Evolutionary conservation across 148 eudicot genomes (phyloP), one percentile per base, ranked within the genome.

Genomic region (Agrostemma githago): DNA sequence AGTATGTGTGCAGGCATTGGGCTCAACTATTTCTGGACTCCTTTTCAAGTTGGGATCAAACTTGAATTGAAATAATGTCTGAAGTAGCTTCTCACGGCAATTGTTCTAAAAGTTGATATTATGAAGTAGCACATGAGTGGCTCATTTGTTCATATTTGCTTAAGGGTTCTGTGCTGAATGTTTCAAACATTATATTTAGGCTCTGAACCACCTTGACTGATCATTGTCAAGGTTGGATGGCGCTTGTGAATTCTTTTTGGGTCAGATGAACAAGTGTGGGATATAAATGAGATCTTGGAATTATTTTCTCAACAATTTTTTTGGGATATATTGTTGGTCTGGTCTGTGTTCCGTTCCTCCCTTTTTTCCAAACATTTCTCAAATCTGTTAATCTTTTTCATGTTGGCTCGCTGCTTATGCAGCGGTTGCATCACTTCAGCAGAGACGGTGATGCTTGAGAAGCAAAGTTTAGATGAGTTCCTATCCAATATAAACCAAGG

Each of bases 381-480:
- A 4, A 16, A 3, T 38, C 2, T 61, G 62, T 46, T 57, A 2
- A 53, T 53, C 26, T 20, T 4, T 16, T 62, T 40, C 10, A 14
- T 67, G 43, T 21, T 21, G 26, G 61, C 62, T 53, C 63, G 71
- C 71, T 82, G 62, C 76, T 58, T 70, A 39, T 84, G 84, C 97
- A 96, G 97, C 80, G 99, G 99, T 63, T 96, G 99, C 83, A 83
- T 96, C 65, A 96, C 97, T 40, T 92, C 96, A 77, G 99, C 97
- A 34, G 97, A 96, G 83, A 96, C 97, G 2, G 92, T 92, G 71
- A 92, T 92, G 99, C 97, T 96, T 76, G 96, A 96, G 88, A 96
- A 96, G 88, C 99, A 92, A 79, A 90, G 97, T 82, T 79, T 86
- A 81, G 99, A 92, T 72, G 99, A 96, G 80, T 96, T 96, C 62